phyloP scores from a whole-genome alignment of 768 basidiomycete genomes.

The Pulveroboletus sp. region DNA sequence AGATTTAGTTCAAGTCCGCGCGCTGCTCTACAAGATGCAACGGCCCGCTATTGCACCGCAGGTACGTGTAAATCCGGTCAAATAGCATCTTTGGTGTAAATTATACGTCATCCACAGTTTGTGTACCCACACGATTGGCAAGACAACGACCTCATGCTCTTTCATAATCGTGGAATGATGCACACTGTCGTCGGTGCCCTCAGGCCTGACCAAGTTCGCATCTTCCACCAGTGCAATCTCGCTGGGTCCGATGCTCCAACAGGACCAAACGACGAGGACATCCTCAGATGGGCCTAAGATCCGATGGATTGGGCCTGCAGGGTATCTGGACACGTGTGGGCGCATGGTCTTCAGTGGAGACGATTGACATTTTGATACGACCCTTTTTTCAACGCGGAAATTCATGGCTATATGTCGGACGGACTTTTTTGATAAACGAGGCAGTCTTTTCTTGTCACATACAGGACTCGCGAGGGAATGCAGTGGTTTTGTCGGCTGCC shows the following conservation, averaged over 20 bases:
- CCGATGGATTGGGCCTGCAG: background rate
- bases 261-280: slow-evolving; percentile 47
- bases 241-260: slow-evolving; percentile 48
- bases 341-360: slow-evolving; percentile 5
- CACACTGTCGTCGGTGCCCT: slow-evolving; percentile 71
- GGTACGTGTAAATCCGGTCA: slow-evolving; percentile 30
- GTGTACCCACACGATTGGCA: slow-evolving; percentile 91
- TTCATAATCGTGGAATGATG: slow-evolving; percentile 70
- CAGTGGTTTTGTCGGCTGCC: too few relatives aligned
- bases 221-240: slow-evolving; percentile 58
- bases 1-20: slow-evolving; percentile 70
- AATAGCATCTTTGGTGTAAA: too few relatives aligned
- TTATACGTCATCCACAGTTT: slow-evolving; percentile 37
- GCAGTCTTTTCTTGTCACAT: slow-evolving; percentile 3
- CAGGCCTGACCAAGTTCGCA: slow-evolving; percentile 42
- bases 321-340: slow-evolving; percentile 2
- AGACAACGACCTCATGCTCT: slow-evolving; percentile 61
- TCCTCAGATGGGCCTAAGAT: slow-evolving; percentile 41
- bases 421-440: background rate
- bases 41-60: slow-evolving; percentile 82
- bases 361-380: background rate
- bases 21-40: slow-evolving; percentile 81
- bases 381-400: background rate
- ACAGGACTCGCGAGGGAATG: background rate
- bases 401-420: too few relatives aligned